Conservation (phyloP, 2,329 filamentous ascomycete genomes). For the Colletotrichum musicola region DNA sequence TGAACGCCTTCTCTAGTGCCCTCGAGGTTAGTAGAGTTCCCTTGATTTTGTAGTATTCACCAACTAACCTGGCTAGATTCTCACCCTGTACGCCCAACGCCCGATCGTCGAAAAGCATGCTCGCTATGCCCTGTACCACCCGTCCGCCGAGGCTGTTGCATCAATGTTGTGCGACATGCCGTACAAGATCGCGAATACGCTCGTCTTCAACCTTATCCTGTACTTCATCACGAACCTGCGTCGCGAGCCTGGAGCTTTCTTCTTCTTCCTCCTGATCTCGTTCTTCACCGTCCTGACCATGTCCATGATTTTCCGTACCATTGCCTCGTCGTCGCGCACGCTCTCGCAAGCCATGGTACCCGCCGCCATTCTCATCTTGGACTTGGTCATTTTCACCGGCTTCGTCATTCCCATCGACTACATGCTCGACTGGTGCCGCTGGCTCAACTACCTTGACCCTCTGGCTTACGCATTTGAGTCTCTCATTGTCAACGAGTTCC, state of each 20-base stretch:
- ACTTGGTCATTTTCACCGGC: conserved; percentile 77
- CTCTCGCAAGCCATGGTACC: conserved; percentile 74
- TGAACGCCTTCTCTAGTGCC: conserved; percentile 86
- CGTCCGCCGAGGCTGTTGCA: conserved; percentile 86
- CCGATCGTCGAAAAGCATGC: conserved; percentile 92
- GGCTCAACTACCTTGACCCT: conserved; percentile 86
- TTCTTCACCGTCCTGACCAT: conserved; percentile 81
- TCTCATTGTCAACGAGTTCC: conserved; percentile 87
- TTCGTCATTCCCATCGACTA: conserved; percentile 75
- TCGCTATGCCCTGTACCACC: conserved; percentile 90
- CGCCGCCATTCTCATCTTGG: conserved; percentile 71
- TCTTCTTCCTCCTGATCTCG: conserved; percentile 85
- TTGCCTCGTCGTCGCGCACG: conserved; percentile 81
- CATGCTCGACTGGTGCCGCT: conserved; percentile 85
- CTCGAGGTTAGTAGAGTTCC: conserved; percentile 68
- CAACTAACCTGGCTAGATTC: conserved; percentile 64
- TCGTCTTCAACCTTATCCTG: conserved; percentile 82
- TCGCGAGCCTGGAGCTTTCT: conserved; percentile 81
- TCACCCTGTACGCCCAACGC: conserved; percentile 88
- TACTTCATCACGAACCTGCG: conserved; percentile 92
- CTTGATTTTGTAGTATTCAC: conserved; percentile 34
- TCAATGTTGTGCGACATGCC: conserved; percentile 91
- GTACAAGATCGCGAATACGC: conserved; percentile 80
- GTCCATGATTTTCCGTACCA: conserved; percentile 88
- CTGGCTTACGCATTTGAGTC: conserved; percentile 85